Base-by-base conservation (phyloP, 2,329 filamentous ascomycete genomes). In the Neopestalotiopsis sp. region DNA sequence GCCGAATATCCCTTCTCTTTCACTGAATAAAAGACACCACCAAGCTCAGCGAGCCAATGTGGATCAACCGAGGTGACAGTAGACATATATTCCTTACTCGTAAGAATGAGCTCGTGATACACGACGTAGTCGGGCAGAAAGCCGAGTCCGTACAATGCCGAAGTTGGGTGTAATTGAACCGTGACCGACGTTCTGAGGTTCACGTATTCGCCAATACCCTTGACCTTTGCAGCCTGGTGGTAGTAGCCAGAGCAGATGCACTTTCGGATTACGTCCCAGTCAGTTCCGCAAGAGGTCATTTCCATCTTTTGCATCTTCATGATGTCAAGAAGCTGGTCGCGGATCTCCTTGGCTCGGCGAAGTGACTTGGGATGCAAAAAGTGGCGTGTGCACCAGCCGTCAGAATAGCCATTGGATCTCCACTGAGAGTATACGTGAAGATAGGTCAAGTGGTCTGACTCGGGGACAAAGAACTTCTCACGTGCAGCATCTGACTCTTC, bases 221-320 rank as follows among this genome's bases (percentile, higher is more conserved):
- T 97, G 72, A 97, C 94, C 76, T 95, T 94, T 38, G 96, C 96
- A 5, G 96, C 96, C 83, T 99, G 96, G 77, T 98, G 95, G 82
- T 98, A 99, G 84, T 97, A 99, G 13, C 96, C 96, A 0, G 93
- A 94, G 84, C 97, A 99, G 77, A 99, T 97, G 79, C 95, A 98
- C 80, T 96, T 95, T 71, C 96, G 91, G 68, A 98, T 94, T 10
- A 97, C 85, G 79, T 99, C 97, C 93, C 96, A 98, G 82, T 99
- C 97, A 58, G 95, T 98, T 40, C 96, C 96, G 76, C 95, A 98
- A 80, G 92, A 95, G 58, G 90, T 84, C 74, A 98, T 88, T 66
- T 88, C 81, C 94, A 99, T 96, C 79, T 96, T 95, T 79, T 97
- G 94, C 84, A 94, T 92, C 73, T 91, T 91, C 91, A 98, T 96